Percentiles rank a stretch among this genome's conserved stretches.
Evolutionary conservation across 1,284 basidiomycete species (phyloP).

Genomic region (Puccinia horiana): DNA sequence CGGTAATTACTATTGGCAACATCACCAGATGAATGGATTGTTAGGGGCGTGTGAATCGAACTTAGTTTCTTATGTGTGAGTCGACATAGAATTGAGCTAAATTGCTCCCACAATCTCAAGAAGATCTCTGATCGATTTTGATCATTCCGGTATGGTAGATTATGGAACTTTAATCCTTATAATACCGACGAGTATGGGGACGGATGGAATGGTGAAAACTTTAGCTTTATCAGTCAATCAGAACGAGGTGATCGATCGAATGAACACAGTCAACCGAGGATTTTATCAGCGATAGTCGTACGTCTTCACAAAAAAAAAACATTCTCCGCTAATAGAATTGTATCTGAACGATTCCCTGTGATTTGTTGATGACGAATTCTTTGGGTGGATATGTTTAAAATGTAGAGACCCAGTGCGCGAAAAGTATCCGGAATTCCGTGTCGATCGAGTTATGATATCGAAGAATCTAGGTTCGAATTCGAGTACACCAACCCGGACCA

Average conservation of each 20-base stretch:
- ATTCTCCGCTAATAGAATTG: no score
- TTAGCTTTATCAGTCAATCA: conserved; percentile 62
- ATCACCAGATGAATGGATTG: conserved; percentile 58
- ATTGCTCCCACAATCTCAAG: background rate
- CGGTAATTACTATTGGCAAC: conserved; percentile 67
- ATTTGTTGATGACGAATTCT: no score
- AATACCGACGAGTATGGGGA: conserved; percentile 80
- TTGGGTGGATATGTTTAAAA: no score
- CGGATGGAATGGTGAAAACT: conserved; percentile 83
- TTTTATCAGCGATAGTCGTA: conserved; percentile 42
- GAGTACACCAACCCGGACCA: conserved; percentile 54
- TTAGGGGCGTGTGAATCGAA: conserved; percentile 57
- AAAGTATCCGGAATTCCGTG: conserved; percentile 58
- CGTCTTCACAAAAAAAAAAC: background rate
- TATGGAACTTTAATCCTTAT: conserved; percentile 93
- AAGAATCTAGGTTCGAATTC: conserved; percentile 53
- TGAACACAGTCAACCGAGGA: conserved; percentile 47
- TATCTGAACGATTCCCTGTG: background rate
- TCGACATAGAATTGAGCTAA: background rate
- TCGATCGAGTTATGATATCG: conserved; percentile 53
- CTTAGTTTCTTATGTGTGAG: conserved; percentile 57
- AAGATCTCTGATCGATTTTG: background rate
- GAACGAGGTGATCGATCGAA: conserved; percentile 48
- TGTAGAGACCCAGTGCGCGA: conserved; percentile 58
- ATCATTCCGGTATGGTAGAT: no score